A percentile compares a stretch with the other conserved stretches of the same genome.
Evolutionary conservation across 768 basidiomycete species (phyloP).

Genomic region (Daedaleopsis sinensis): DNA sequence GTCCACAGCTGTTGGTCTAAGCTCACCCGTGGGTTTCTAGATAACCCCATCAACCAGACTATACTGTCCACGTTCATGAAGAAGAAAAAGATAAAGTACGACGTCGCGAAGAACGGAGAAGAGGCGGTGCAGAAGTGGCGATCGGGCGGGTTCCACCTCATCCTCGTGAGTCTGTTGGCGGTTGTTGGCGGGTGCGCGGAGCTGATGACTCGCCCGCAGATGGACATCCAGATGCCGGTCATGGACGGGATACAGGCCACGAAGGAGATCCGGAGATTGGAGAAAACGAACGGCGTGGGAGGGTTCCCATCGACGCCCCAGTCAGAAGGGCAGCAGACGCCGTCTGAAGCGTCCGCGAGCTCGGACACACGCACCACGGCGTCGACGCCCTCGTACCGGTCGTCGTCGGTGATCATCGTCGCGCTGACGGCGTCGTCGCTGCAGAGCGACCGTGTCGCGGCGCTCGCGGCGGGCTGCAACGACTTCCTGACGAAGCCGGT

Average conservation of each 20-base stretch:
- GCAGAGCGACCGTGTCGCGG: constrained; percentile 93
- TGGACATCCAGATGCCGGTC: constrained; percentile 99
- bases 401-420: constrained; percentile 97
- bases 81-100: constrained; percentile 94
- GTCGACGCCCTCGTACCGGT: constrained; percentile 64
- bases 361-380: constrained; percentile 45
- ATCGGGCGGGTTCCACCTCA: constrained; percentile 91
- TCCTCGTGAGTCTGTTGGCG: constrained; percentile 64
- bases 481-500: constrained; percentile 99
- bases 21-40: constrained; percentile 44
- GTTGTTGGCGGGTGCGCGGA: not conserved
- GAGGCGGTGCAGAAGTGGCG: constrained; percentile 97
- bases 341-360: constrained; percentile 53
- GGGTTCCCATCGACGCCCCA: constrained; percentile 73
- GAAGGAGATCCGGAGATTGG: constrained; percentile 88
- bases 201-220: constrained; percentile 49
- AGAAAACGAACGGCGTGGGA: constrained; percentile 65
- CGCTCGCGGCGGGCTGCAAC: constrained; percentile 98
- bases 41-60: constrained; percentile 98
- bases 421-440: constrained; percentile 97
- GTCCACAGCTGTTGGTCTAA: not conserved
- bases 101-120: constrained; percentile 91
- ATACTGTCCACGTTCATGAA: constrained; percentile 97
- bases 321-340: constrained; percentile 54
- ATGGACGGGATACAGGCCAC: constrained; percentile 99